A percentile compares a stretch with the other conserved stretches of the same genome.
phyloP scores from a whole-genome alignment of 106 monocot genomes.

The Posidonia australis region DNA sequence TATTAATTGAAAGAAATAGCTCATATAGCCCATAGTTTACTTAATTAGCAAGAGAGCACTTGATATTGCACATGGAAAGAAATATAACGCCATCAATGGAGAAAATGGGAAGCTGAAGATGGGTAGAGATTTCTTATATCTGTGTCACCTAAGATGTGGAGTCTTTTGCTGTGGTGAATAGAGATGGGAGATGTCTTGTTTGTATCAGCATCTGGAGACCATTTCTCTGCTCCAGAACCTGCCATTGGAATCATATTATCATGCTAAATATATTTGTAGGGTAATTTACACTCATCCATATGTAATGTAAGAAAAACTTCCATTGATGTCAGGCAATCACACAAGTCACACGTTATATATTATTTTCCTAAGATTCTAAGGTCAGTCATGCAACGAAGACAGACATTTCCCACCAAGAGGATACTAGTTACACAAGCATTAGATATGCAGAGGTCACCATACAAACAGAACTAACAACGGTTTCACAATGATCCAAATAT shows the following conservation, averaged over 20 bases:
- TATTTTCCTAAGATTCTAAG: background rate
- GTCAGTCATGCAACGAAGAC: background rate
- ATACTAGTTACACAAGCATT: background rate
- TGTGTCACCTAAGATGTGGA: background rate
- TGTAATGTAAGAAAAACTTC: background rate
- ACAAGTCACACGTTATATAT: background rate
- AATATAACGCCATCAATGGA: background rate
- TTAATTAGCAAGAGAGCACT: background rate
- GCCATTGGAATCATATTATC: background rate
- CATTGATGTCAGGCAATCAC: background rate
- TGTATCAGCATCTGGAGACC: background rate
- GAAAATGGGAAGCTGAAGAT: background rate
- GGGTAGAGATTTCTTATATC: background rate
- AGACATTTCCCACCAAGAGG: background rate
- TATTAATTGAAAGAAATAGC: background rate
- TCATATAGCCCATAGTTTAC: background rate
- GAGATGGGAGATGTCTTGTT: background rate
- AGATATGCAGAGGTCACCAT: too few relatives aligned
- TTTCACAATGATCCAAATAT: too few relatives aligned
- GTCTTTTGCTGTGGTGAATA: background rate
- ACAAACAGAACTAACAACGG: too few relatives aligned
- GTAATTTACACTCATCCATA: too few relatives aligned
- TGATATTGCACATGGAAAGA: background rate
- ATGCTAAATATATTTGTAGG: background rate
- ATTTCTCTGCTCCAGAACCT: conserved; percentile 1